phyloP scores from a whole-genome alignment of 2,329 filamentous ascomycete species.

The Tolypocladium sp. region DNA sequence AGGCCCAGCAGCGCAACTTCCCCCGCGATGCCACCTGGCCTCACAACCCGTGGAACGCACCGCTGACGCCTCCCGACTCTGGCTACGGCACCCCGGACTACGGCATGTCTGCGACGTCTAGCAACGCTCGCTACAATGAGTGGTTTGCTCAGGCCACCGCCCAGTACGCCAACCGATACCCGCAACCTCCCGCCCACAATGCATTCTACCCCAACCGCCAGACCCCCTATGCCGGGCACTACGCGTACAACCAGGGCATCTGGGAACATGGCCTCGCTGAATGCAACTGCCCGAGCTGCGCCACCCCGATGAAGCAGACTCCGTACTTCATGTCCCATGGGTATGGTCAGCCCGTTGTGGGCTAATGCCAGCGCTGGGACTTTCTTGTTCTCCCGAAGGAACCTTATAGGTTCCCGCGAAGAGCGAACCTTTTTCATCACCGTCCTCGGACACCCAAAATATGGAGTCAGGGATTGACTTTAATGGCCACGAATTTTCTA shows the following conservation, averaged over 20 bases:
- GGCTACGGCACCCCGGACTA: constrained; percentile 54
- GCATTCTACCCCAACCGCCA: constrained; percentile 32
- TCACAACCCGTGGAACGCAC: constrained; percentile 36
- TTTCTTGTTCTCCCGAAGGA: background rate
- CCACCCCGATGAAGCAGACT: constrained; percentile 33
- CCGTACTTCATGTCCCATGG: constrained; percentile 38
- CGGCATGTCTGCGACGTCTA: constrained; percentile 42
- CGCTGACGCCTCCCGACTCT: constrained; percentile 51
- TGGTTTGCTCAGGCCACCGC: constrained; percentile 41
- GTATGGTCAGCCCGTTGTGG: constrained; percentile 48
- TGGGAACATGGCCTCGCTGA: constrained; percentile 44
- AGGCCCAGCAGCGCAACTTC: constrained; percentile 30
- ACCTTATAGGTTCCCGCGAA: no score
- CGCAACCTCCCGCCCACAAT: constrained; percentile 30
- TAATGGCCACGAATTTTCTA: constrained; percentile 24
- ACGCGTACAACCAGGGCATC: constrained; percentile 33
- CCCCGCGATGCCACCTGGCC: constrained; percentile 35
- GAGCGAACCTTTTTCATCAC: background rate
- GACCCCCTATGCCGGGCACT: constrained; percentile 31
- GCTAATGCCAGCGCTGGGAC: constrained; percentile 21
- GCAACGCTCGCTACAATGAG: constrained; percentile 47
- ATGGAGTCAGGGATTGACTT: constrained; percentile 9
- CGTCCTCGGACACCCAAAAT: constrained; percentile 3
- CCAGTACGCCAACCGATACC: constrained; percentile 35
- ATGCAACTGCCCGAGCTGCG: constrained; percentile 39